phyloP scores from a whole-genome alignment of 257 asterid genomes.

The Solanum pinnatisectum region DNA sequence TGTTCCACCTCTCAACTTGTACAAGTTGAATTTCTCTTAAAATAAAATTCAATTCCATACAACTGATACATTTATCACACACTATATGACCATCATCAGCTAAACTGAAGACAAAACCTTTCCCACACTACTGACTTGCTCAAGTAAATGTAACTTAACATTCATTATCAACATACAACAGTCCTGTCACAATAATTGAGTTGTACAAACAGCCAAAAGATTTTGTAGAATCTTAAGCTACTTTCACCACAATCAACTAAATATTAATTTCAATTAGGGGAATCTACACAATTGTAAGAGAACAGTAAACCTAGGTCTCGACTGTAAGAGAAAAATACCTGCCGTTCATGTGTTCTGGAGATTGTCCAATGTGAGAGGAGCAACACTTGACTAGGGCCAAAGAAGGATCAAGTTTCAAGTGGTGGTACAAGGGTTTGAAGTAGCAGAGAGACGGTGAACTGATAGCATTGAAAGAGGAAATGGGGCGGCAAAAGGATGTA shows the following conservation, averaged over 20 bases:
- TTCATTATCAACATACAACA: background rate
- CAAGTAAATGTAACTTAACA: background rate
- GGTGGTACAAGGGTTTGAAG: conserved; percentile 20
- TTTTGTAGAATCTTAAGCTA: background rate
- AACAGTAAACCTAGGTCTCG: background rate
- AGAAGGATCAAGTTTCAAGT: conserved; percentile 20
- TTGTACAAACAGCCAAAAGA: background rate
- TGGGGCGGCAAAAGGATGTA: conserved; percentile 26
- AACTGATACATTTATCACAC: background rate
- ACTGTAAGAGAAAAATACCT: conserved; percentile 26
- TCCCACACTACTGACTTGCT: background rate
- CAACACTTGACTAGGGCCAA: conserved; percentile 33
- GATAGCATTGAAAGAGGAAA: conserved; percentile 1
- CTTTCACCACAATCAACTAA: background rate
- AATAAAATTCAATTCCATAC: background rate
- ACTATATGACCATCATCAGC: background rate
- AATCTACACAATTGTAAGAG: background rate
- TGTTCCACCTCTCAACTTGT: background rate
- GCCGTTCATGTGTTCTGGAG: conserved; percentile 35
- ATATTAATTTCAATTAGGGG: background rate
- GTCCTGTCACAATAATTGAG: background rate
- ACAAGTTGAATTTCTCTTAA: background rate
- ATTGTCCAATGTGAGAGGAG: conserved; percentile 33
- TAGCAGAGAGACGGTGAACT: conserved; percentile 30
- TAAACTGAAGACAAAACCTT: background rate